A percentile compares a stretch with the other conserved stretches of the same genome.
phyloP scores from a whole-genome alignment of 306 rosid species.

The Canavalia ensiformis region DNA sequence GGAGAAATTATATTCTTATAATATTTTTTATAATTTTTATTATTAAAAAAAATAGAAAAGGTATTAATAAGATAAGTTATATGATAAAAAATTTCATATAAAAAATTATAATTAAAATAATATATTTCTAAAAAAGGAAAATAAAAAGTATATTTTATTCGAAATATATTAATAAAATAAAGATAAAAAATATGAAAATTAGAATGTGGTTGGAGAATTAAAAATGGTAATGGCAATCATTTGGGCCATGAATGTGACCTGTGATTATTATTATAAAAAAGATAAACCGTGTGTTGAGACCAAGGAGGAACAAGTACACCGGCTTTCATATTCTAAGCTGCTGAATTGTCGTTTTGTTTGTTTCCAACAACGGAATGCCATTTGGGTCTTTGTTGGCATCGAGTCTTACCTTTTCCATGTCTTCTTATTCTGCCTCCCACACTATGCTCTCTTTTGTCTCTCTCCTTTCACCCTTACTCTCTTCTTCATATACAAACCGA shows the following conservation, averaged over 20 bases:
- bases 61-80: too few relatives aligned
- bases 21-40: too few relatives aligned
- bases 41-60: too few relatives aligned
- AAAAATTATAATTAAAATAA: too few relatives aligned
- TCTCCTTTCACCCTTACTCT: neutral
- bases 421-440: conserved; percentile 49
- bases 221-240: neutral
- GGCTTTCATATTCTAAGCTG: conserved; percentile 49
- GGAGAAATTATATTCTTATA: too few relatives aligned
- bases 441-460: conserved; percentile 18
- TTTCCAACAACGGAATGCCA: conserved; percentile 57
- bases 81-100: too few relatives aligned
- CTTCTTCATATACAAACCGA: neutral
- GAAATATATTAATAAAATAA: too few relatives aligned
- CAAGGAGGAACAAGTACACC: conserved; percentile 44
- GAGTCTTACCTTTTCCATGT: conserved; percentile 48
- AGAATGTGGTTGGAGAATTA: too few relatives aligned
- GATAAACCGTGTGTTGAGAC: conserved; percentile 33
- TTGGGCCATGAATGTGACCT: neutral
- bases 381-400: conserved; percentile 72
- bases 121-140: too few relatives aligned
- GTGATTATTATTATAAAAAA: neutral
- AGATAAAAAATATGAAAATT: too few relatives aligned
- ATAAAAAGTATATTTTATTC: too few relatives aligned
- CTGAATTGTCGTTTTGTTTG: conserved; percentile 51